Base-by-base conservation (phyloP, 2,329 filamentous ascomycete species). In the Hypomyces rosellus region DNA sequence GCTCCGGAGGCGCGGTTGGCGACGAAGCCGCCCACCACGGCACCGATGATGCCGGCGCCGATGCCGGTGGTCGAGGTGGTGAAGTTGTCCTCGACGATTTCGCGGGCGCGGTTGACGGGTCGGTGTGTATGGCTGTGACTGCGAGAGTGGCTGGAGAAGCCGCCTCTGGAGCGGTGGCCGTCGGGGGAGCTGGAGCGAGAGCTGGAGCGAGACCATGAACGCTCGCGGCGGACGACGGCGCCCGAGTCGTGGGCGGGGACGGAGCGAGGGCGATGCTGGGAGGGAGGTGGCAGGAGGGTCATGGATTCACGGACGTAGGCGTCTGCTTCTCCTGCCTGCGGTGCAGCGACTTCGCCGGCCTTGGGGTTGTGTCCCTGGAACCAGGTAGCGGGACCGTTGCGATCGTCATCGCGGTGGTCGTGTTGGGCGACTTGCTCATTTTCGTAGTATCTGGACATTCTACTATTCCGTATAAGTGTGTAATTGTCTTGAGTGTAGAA, bases 21-120 rank as follows among this genome's bases (percentile, higher is more conserved):
- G n/a, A 75, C 75, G 9, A 78, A 62, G 3, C 77, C 78, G 34
- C 78, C 78, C 1, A 80, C 72, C 1, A 80, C 67, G 18, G 78
- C 77, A 14, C 78, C 78, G 3, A 81, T 61, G 8, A 81, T 68
- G 20, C 76, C 73, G 7, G 73, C 72, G 37, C 76, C 75, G 2
- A 81, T 63, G 4, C 77, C 77, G 1, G 74, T 66, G 2, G 66
- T 66, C 4, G 74, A 74, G 46, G 71, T 68, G 36, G 72, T 73
- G 56, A 81, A 80, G 43, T 71, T 73, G 52, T 71, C 65, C 41
- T 74, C 65, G 40, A 77, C 62, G 12, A 68, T 68, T 33, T 68
- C 54, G 33, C 69, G 69, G 5, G 72, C 70, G 54, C 72, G 71
- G 43, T 62, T 61, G 4, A 73, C 49, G 6, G 74, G 70, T 34